Conservation (phyloP, 2,329 filamentous ascomycete genomes). For the Fusarium dlaminii region DNA sequence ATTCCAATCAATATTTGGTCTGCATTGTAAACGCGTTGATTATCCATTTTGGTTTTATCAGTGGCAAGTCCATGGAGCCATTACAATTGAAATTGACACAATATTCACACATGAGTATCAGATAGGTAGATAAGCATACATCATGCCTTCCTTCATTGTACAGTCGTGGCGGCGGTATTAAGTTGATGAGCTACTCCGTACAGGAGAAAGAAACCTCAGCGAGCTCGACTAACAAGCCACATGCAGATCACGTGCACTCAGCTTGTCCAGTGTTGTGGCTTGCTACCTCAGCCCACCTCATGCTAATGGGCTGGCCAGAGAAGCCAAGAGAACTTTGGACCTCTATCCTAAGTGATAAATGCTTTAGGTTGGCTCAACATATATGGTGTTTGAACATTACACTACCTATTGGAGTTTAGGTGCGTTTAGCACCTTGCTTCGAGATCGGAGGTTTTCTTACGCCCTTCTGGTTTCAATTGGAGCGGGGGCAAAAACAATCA, state of each 20-base stretch:
- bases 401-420: neutral
- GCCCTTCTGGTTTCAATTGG: neutral
- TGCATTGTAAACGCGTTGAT: neutral
- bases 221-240: neutral
- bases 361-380: neutral
- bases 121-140: neutral
- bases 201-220: neutral
- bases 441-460: neutral
- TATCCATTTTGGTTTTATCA: neutral
- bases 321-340: neutral
- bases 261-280: neutral
- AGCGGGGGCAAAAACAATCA: neutral
- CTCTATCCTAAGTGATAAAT: neutral
- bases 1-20: neutral
- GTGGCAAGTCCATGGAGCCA: neutral
- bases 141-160: neutral
- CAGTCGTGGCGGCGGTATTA: neutral
- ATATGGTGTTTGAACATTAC: neutral
- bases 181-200: neutral
- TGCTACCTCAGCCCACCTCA: neutral
- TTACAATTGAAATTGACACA: neutral
- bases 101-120: neutral
- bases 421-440: neutral
- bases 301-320: neutral
- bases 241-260: slow-evolving; percentile 5